A percentile compares a stretch with the other conserved stretches of the same genome.
phyloP scores from a whole-genome alignment of 2,329 filamentous ascomycete species.

The Penicillium sp. region DNA sequence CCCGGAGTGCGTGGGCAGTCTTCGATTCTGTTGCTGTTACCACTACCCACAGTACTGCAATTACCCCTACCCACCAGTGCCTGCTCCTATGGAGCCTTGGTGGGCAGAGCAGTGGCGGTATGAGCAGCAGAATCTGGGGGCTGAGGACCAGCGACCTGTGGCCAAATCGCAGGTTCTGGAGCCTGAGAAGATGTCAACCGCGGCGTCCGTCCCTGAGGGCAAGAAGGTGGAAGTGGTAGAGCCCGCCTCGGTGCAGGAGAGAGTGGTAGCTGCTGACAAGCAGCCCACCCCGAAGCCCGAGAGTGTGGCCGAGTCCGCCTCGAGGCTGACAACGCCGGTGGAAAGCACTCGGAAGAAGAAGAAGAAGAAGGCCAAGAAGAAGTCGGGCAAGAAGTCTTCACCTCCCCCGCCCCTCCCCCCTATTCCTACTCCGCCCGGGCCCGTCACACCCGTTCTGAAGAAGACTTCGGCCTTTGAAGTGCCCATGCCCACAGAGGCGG shows the following conservation, averaged over 20 bases:
- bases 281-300: neutral
- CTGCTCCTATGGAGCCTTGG: neutral
- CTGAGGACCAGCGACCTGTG: neutral
- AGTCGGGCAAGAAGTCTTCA: neutral
- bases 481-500: neutral
- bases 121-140: neutral
- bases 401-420: neutral
- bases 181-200: neutral
- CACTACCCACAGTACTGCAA: neutral
- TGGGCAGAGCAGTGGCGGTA: neutral
- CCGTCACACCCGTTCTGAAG: neutral
- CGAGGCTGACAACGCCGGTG: neutral
- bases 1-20: neutral
- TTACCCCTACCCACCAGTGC: neutral
- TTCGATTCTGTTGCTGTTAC: neutral
- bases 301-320: neutral
- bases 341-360: neutral
- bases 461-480: neutral
- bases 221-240: neutral
- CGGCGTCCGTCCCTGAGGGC: neutral
- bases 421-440: neutral
- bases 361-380: neutral
- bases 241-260: neutral
- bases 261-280: neutral
- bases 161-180: neutral